Percentiles rank a stretch among this genome's conserved stretches.
These are phyloP conservation scores for Puccinia sorghi DNA, from an alignment of 1,284 basidiomycete genomes.

Conservation along the genomic window DNA sequence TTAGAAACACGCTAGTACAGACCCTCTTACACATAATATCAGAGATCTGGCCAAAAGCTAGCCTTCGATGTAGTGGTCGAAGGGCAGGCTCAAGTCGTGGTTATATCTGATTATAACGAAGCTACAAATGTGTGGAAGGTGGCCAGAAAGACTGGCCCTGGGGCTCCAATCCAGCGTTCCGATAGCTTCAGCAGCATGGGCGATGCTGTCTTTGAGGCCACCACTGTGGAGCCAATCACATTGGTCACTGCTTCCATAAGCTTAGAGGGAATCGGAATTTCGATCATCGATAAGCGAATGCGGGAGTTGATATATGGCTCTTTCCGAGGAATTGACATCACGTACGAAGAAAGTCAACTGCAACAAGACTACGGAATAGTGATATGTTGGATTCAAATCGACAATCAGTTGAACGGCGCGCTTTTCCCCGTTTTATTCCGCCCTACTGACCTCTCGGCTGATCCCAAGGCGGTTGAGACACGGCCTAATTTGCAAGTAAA, in stretches of 20 bases:
- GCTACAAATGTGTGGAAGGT: conserved; percentile 84
- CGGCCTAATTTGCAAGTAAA: conserved; percentile 89
- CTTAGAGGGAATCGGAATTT: conserved; percentile 88
- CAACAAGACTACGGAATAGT: conserved; percentile 77
- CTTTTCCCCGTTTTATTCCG: conserved; percentile 94
- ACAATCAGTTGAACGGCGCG: conserved; percentile 97
- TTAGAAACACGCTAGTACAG: not conserved
- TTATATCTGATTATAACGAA: conserved; percentile 82
- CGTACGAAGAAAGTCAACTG: conserved; percentile 78
- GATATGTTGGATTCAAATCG: conserved; percentile 91
- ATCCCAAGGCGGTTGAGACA: conserved; percentile 72
- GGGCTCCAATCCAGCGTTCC: conserved; percentile 64
- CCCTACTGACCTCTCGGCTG: conserved; percentile 84
- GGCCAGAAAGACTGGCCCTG: conserved; percentile 63
- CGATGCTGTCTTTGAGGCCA: conserved; percentile 80
- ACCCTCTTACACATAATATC: conserved; percentile 32
- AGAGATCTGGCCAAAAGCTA: conserved; percentile 62
- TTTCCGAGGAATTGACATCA: conserved; percentile 75
- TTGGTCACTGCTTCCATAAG: conserved; percentile 73
- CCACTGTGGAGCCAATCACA: conserved; percentile 71
- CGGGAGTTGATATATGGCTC: conserved; percentile 89
- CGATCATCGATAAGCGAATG: conserved; percentile 82
- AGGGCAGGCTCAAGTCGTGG: conserved; percentile 78
- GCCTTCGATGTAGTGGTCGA: conserved; percentile 94
- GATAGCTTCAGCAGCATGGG: conserved; percentile 70